A percentile compares a stretch with the other conserved stretches of the same genome.
Evolutionary conservation across 169 alveolate genomes (phyloP).

Genomic region (Cryptosporidium meleagridis): DNA sequence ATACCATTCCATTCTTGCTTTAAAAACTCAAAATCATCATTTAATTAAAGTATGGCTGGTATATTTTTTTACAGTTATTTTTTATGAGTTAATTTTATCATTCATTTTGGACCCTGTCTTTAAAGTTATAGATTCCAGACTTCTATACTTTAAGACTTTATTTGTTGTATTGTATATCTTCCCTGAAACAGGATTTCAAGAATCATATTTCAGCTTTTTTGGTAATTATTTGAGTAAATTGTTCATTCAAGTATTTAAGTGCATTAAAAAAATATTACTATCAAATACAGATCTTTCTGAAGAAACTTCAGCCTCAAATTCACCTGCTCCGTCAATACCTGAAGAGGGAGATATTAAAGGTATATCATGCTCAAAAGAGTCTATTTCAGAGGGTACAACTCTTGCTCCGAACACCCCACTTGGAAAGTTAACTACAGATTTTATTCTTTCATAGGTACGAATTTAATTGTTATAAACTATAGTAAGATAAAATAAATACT

Average conservation of each 20-base stretch:
- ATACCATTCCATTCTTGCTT: constrained; percentile 26
- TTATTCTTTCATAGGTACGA: not conserved
- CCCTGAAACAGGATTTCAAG: constrained; percentile 54
- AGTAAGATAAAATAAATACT: not conserved
- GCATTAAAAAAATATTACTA: no score
- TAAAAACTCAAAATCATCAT: constrained; percentile 3
- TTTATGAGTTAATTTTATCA: constrained; percentile 15
- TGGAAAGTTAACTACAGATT: constrained; percentile 22
- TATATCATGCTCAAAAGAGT: not conserved
- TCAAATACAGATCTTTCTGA: not conserved
- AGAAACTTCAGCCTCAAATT: constrained; percentile 13
- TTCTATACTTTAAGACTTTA: constrained; percentile 8
- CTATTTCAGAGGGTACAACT: constrained; percentile 42
- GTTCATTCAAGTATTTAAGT: no score
- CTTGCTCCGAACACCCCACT: constrained; percentile 53
- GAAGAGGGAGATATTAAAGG: constrained; percentile 60
- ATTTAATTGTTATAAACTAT: not conserved
- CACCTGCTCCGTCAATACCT: constrained; percentile 55
- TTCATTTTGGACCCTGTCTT: constrained; percentile 17
- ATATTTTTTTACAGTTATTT: constrained; percentile 18
- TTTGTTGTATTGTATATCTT: constrained; percentile 17
- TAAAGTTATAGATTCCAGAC: not conserved
- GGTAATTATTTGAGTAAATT: not conserved
- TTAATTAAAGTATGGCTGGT: constrained; percentile 36
- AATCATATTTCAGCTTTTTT: constrained; percentile 39